Base-by-base conservation (phyloP, 2,329 filamentous ascomycete species). In the Aspergillaceae sp. region DNA sequence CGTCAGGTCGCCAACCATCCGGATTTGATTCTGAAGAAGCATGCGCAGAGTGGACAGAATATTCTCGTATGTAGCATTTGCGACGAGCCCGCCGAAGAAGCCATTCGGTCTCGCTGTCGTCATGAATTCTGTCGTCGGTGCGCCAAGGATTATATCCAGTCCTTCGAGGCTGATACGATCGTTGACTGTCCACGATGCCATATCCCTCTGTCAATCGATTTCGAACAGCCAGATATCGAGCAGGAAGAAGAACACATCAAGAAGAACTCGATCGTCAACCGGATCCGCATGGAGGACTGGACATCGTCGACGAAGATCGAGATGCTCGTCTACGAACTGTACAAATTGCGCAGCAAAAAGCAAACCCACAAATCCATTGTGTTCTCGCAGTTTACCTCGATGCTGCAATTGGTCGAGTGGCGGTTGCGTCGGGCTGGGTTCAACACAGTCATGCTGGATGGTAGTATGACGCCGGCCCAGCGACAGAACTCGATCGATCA, bases 281-380 rank as follows among this genome's bases (percentile, higher is more conserved):
- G 92, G 46, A 97, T 98, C 70, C 88, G 91, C 68, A 96, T 97
- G 90, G 87, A 94, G 64, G 87, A 97, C 59, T 98, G 92, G 92
- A 95, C 89, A 0, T 95, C 88, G 0, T 96, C 89, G 1, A 96
- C 90, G 51, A 98, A 98, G 73, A 98, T 98, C 55, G 92, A 98
- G 70, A 83, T 94, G 64, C 79, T 98, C 4, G 85, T 97, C 7
- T 94, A 96, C 61, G 89, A 97, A 61, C 78, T 98, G 2, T 92
- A 94, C 73, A 86, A 87, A 65, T 78, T 97, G 35, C 83, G 92
- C 48, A 94, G 86, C 48, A 87, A 94, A 70, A 95, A 94, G 64
- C 83, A 89, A 51, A 94, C 89, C 0, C 84, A 92, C 66, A 98
- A 98, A 71, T 94, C 87, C 3, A 97, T 97, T 61, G 92, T 97